Evolutionary conservation across 495 filamentous ascomycete genomes (phyloP), one percentile per base, ranked within the genome.

Genomic region (Penicillium longicatenatum): DNA sequence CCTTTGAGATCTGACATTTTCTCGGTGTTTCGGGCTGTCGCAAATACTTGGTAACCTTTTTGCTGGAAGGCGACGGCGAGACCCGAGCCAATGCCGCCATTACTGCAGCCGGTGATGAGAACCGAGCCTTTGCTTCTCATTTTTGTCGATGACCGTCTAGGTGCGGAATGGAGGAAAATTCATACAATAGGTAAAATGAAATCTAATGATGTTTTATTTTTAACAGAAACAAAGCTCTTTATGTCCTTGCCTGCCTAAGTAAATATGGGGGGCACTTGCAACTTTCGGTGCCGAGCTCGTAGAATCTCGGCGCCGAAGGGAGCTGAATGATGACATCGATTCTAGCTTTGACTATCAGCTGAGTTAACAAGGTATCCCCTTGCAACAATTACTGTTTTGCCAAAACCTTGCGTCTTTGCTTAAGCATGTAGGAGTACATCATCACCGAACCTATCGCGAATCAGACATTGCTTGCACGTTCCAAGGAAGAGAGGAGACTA

Each of bases 361-460:
- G 24, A 11, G 2, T 35, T 20, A 9, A 12, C 19, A 7, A 5
- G 3, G 4, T 26, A 10, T 22, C 24, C 20, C 30, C 7, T 20
- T 20, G 11, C 16, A 0, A 19, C 6, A 0, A 41, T 20, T 19
- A 49, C 11, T 50, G 8, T 30, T 43, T 49, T 30, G 59, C 31
- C 54, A 61, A n/a, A n/a, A 61, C 54, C 80, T 88, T 92, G 31
- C 80, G 74, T 59, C 91, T 76, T 75, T 94, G 90, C 53, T 74
- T 77, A 66, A 93, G 82, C 91, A 95, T 95, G 71, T 93, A 86
- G 31, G 84, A 84, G 63, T 89, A 94, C 67, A 94, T 81, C 61
- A 90, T 84, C 50, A 88, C 86, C 11, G 88, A 82, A 14, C 89
- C 89, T 91, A 59, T 22, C 57, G 61, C 66, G 59, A 35, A 46